Base-by-base conservation (phyloP, 371 early-diverging fungal species). In the Apophysomyces variabilis region DNA sequence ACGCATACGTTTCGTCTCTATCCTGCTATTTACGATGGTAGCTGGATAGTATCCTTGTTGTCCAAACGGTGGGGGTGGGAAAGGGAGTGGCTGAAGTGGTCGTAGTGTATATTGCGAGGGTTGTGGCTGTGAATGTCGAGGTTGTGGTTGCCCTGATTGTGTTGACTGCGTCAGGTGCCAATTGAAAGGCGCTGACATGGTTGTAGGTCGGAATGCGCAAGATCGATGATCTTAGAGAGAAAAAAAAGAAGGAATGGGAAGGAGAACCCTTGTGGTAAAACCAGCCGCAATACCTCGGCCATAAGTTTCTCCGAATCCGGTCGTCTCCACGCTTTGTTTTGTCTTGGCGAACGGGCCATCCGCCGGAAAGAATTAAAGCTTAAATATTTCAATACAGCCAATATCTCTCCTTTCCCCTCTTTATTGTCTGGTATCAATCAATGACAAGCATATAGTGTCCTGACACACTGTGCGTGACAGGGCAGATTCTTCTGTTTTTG, bases 1-100 rank as follows among this genome's bases (percentile, higher is more conserved):
- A 21, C 63, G 63, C 32, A 63, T 39, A 21, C 63, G 63, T 39
- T 56, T 63, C 21, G 54, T 3, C 21, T 50, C 54, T 7, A n/a
- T 50, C 54, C 16, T 21, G 7, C 16, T 18, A 7, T 8, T 41
- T 13, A 13, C 11, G 8, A 41, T 0, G 3, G 18, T 9, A n/a
- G 16, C 11, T 14, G 47, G 18, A 50, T n/a, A 21, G 21, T 50
- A 26, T 21, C 16, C 21, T 8, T 50, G 54, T 9, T n/a, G 21
- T 45, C 5, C 6, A 45, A 45, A 6, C 6, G n/a, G 46, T 12
- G 13, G 46, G 35, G 18, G 8, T 21, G 54, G 54, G 21, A 50
- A 50, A 7, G 21, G 54, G 16, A 18, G 21, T 21, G 54, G 54
- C 21, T 50, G 54, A 21, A 50, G n/a, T 50, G 54, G 54, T 26